Conservation (phyloP, 495 filamentous ascomycete species). For the Xylaria longipes region DNA sequence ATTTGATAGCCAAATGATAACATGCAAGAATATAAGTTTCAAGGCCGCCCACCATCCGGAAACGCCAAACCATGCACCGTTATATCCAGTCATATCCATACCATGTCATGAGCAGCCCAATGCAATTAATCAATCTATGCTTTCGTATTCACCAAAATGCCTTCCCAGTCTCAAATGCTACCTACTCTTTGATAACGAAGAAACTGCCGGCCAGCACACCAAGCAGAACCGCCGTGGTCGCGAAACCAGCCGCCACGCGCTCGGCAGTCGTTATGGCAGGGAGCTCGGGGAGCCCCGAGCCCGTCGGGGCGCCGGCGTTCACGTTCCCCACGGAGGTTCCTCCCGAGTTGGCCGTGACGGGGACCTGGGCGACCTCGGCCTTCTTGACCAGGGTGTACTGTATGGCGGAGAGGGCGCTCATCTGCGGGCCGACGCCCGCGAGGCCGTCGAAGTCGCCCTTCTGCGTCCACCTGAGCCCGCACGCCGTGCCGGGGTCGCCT, state of each 20-base stretch:
- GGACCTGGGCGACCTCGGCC: constrained; percentile 42
- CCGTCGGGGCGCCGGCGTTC: constrained; percentile 55
- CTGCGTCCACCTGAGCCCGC: constrained; percentile 58
- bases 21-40: not conserved
- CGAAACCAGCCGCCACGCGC: constrained; percentile 67
- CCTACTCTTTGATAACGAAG: constrained; percentile 50
- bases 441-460: constrained; percentile 45
- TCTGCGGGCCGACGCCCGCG: constrained; percentile 72
- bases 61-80: constrained; percentile 23
- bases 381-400: constrained; percentile 64
- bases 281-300: constrained; percentile 33
- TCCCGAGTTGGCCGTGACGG: constrained; percentile 63
- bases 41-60: constrained; percentile 1
- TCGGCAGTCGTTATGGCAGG: constrained; percentile 61
- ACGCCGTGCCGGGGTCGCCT: constrained; percentile 57
- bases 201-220: constrained; percentile 56
- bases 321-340: constrained; percentile 71
- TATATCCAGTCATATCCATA: constrained; percentile 1
- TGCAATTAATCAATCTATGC: not conserved
- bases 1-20: not conserved
- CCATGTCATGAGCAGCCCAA: not conserved
- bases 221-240: constrained; percentile 64
- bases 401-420: constrained; percentile 72
- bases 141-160: not conserved
- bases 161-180: not conserved